Conservation (phyloP, 148 eudicot species). For the Spergularia marina region DNA sequence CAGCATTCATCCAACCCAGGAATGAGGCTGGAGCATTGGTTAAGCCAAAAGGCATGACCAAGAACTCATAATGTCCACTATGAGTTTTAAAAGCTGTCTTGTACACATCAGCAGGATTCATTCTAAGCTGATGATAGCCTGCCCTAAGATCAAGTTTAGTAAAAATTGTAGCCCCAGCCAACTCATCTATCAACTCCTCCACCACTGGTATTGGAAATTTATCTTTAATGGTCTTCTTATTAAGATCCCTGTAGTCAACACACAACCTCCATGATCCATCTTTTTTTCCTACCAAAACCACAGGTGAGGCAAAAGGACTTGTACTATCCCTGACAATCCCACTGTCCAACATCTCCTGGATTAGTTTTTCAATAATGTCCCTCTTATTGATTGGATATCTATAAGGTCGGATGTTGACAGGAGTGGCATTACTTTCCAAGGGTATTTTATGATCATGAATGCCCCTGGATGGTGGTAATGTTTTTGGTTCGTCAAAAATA, state of each 20-base stretch:
- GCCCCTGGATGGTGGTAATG: background rate
- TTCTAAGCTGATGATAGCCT: background rate
- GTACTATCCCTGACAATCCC: background rate
- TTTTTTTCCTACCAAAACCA: background rate
- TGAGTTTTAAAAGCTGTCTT: background rate
- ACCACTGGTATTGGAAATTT: background rate
- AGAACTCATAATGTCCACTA: background rate
- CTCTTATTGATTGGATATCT: slow-evolving; percentile 3
- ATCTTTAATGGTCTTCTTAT: background rate
- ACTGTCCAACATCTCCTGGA: background rate
- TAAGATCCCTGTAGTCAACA: background rate
- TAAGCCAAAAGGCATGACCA: background rate
- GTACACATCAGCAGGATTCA: background rate
- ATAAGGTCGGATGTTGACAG: background rate
- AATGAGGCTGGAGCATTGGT: background rate
- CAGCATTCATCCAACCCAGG: background rate
- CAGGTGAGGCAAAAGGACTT: background rate
- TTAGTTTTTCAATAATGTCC: background rate
- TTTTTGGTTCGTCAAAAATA: too few relatives aligned
- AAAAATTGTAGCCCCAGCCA: too few relatives aligned
- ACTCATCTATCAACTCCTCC: background rate
- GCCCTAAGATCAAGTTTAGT: too few relatives aligned
- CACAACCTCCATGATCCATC: background rate
- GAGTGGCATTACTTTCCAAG: background rate
- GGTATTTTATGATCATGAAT: background rate